Evolutionary conservation across 1,139 yeast species (phyloP).

Genomic region (Candida pseudoviswanathii): DNA sequence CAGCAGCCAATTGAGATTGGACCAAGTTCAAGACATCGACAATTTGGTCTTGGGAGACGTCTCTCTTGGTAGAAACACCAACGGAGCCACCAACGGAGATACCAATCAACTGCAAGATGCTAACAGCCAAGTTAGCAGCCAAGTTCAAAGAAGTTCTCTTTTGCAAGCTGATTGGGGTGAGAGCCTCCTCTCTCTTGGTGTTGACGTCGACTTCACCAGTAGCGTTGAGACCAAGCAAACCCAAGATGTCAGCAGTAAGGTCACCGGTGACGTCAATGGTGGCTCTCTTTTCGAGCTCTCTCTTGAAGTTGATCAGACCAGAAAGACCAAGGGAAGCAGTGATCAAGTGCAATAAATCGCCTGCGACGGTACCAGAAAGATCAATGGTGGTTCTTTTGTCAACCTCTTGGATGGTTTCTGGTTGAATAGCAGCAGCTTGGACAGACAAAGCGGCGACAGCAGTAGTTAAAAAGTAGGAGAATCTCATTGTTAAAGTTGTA

Average conservation of each 20-base stretch:
- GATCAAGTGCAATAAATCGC: not conserved
- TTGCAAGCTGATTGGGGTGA: too few relatives aligned
- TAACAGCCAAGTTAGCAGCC: too few relatives aligned
- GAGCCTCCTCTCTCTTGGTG: too few relatives aligned
- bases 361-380: conserved; percentile 2
- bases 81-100: not conserved
- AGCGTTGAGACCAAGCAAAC: too few relatives aligned
- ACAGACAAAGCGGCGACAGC: conserved; percentile 6
- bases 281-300: not conserved
- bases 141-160: too few relatives aligned
- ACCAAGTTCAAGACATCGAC: conserved; percentile 1
- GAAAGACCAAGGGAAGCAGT: conserved; percentile 1
- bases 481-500: conserved; percentile 1
- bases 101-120: too few relatives aligned
- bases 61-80: not conserved
- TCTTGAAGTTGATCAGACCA: not conserved
- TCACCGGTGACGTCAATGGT: too few relatives aligned
- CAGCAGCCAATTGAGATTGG: not conserved
- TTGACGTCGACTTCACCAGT: too few relatives aligned
- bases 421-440: conserved; percentile 7
- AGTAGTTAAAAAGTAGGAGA: conserved; percentile 1
- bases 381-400: conserved; percentile 4
- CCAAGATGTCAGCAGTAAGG: too few relatives aligned
- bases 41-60: not conserved
- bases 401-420: not conserved